Conservation (phyloP, 306 rosid species). For the Quercus rubra region DNA sequence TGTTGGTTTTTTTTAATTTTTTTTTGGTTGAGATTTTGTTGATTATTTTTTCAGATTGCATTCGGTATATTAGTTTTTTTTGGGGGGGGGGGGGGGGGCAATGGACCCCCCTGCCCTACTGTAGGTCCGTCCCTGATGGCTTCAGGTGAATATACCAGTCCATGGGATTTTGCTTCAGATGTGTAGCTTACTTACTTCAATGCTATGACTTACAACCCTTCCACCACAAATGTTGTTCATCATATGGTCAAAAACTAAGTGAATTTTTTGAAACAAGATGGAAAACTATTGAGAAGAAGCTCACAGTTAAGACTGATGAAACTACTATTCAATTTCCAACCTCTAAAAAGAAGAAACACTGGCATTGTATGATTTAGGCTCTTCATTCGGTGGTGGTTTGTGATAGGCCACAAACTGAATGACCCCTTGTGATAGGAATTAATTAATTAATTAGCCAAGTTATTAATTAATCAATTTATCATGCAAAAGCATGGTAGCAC, state of each 20-base stretch:
- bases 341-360: conserved; percentile 44
- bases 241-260: conserved; percentile 51
- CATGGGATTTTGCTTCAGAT: conserved; percentile 69
- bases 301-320: conserved; percentile 31
- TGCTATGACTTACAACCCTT: conserved; percentile 86
- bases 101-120: too few species aligned
- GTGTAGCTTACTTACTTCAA: conserved; percentile 81
- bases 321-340: conserved; percentile 40
- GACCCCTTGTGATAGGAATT: too few species aligned
- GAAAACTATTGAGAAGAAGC: conserved; percentile 69
- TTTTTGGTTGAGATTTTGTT: too few species aligned
- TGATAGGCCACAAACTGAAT: conserved; percentile 1
- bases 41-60: too few species aligned
- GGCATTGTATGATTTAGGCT: conserved; percentile 45
- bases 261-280: conserved; percentile 71
- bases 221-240: conserved; percentile 64
- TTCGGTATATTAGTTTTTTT: too few species aligned
- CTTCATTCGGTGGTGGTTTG: conserved; percentile 81
- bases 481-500: too few species aligned
- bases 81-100: too few species aligned
- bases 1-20: too few species aligned
- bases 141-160: conserved; percentile 54
- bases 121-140: not conserved
- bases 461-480: too few species aligned
- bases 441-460: too few species aligned